These are phyloP conservation scores for Colletotrichum tofieldiae DNA, from an alignment of 2,329 filamentous ascomycete genomes.

Conservation along the genomic window DNA sequence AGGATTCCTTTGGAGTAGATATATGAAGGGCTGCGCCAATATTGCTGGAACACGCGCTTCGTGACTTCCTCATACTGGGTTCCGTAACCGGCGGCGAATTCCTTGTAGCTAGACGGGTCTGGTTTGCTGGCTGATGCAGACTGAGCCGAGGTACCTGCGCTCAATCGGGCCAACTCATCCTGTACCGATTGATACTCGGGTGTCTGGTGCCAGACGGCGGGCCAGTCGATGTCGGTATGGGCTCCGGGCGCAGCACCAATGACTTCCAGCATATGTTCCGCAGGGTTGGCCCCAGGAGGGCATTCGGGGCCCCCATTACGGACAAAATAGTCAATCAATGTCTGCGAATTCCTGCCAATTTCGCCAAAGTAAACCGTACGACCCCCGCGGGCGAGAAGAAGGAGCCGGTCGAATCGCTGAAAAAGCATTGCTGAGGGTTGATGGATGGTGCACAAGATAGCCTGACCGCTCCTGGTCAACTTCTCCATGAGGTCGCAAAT, in stretches of 20 bases:
- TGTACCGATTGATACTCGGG: constrained; percentile 55
- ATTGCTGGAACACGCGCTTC: constrained; percentile 55
- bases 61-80: constrained; percentile 54
- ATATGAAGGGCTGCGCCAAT: constrained; percentile 67
- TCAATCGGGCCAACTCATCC: constrained; percentile 27
- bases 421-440: constrained; percentile 44
- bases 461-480: constrained; percentile 65
- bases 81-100: constrained; percentile 51
- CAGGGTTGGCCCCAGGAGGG: constrained; percentile 65
- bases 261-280: constrained; percentile 62
- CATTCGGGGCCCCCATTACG: constrained; percentile 64
- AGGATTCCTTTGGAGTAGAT: constrained; percentile 69
- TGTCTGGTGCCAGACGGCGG: constrained; percentile 60
- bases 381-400: constrained; percentile 39
- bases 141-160: neutral
- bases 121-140: neutral
- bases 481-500: constrained; percentile 81
- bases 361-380: constrained; percentile 69
- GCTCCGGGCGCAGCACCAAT: constrained; percentile 58
- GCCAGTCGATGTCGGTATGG: constrained; percentile 64
- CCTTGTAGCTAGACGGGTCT: constrained; percentile 49
- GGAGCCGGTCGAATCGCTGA: constrained; percentile 43
- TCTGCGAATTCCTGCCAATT: constrained; percentile 64
- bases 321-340: constrained; percentile 67
- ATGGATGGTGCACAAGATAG: constrained; percentile 52